Conservation (phyloP, 371 early-diverging fungal genomes). For the Coemansia sp. region DNA sequence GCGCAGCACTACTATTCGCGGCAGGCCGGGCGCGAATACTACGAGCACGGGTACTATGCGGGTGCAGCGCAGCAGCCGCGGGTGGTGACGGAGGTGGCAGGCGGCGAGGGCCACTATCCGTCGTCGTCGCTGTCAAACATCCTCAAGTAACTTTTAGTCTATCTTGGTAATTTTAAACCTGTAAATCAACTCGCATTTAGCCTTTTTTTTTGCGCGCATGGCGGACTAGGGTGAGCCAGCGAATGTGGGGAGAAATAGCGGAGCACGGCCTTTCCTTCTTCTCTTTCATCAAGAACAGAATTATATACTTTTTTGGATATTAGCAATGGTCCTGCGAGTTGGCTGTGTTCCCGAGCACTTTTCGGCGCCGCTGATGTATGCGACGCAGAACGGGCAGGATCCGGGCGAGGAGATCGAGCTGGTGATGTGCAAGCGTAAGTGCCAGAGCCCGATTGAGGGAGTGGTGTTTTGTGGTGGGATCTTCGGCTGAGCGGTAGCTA, state of each 20-base stretch:
- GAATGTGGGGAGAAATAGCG: not conserved
- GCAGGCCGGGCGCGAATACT: constrained; percentile 15
- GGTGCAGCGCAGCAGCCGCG: constrained; percentile 18
- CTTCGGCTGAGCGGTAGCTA: no score
- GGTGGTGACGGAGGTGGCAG: not conserved
- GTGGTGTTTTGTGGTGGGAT: no score
- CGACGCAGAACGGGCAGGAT: constrained; percentile 62
- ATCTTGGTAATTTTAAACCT: no score
- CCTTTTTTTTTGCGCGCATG: not conserved
- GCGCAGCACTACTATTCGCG: constrained; percentile 13
- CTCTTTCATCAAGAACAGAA: not conserved
- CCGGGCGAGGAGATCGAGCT: constrained; percentile 59
- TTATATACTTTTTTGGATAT: not conserved
- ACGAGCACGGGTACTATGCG: constrained; percentile 20
- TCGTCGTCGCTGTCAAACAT: constrained; percentile 9
- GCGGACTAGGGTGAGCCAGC: not conserved
- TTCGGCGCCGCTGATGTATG: constrained; percentile 75
- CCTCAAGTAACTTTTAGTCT: not conserved
- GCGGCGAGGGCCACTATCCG: constrained; percentile 19
- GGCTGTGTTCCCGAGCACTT: constrained; percentile 80
- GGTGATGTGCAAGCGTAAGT: constrained; percentile 55
- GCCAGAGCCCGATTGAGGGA: no score
- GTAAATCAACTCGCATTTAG: no score
- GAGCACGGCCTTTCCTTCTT: not conserved
- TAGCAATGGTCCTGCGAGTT: constrained; percentile 26